Base-by-base conservation (phyloP, 192 early-diverging fungal species). In the Linnemannia zychae region DNA sequence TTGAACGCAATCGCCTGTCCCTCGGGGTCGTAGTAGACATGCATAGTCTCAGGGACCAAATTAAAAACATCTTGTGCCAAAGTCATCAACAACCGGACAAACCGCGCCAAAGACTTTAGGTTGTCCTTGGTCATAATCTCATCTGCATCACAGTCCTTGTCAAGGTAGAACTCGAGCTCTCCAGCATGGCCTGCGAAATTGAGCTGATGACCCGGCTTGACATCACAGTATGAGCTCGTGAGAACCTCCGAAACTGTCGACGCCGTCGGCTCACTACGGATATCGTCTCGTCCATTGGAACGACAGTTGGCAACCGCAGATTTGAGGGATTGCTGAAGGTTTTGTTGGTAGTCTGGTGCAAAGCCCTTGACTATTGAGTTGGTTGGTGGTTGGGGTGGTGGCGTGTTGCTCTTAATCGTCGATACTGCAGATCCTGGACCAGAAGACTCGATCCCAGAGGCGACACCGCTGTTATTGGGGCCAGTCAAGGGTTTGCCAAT, bases 1-100 rank as follows among this genome's bases (percentile, higher is more conserved):
- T 97, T 96, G 76, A 98, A 97, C 4, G 96, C 96, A 81, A 97
- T 93, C 1, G 94, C 91, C 0, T 88, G 73, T 3, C 94, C 95
- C 38, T 89, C 80, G 2, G 75, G 72, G 87, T 98, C 96, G 81
- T 91, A 97, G 71, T 93, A 98, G 18, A 98, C 90, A 71, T 97
- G 95, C 33, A 98, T 78, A 0, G 91, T 88, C 31, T 83, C 74
- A 0, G 78, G 66, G 9, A 80, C 72, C 1, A 97, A 50, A n/a
- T 88, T 87, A 89, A 97, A 97, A 28, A 97, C 94, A 1, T 81
- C 88, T 48, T 79, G 77, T 0, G 80, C 82, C 0, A 94, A 78
- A 0, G 72, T 70, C 50, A 75, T 87, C n/a, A 92, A 52, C 9
- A 94, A 28, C 20, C 52, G 47, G 12, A 86, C 86, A 68, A 94